These are phyloP conservation scores for Claviceps fusiformis DNA, from an alignment of 2,329 filamentous ascomycete species.

Conservation along the genomic window DNA sequence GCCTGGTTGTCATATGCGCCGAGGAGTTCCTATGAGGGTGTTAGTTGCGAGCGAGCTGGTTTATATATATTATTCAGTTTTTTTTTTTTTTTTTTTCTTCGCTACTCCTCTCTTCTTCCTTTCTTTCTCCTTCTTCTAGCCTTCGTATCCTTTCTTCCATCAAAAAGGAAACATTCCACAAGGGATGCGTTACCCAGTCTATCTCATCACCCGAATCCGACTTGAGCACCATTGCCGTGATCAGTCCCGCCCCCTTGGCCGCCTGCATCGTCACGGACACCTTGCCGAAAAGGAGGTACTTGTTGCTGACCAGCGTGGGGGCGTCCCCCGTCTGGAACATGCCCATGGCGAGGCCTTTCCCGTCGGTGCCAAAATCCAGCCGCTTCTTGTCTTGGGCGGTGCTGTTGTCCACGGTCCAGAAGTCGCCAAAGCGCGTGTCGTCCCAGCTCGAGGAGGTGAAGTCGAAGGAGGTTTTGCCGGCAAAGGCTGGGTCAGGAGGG, in stretches of 20 bases:
- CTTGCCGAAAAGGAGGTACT: constrained; percentile 77
- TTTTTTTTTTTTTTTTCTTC: too few relatives aligned
- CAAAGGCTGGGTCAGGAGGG: constrained; percentile 54
- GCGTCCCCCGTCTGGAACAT: constrained; percentile 45
- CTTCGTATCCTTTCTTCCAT: too few relatives aligned
- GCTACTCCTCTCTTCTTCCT: not conserved
- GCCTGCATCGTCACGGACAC: constrained; percentile 57
- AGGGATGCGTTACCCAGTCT: constrained; percentile 15
- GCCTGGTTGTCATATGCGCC: constrained; percentile 36
- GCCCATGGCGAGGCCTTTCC: constrained; percentile 25
- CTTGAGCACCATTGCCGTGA: constrained; percentile 64
- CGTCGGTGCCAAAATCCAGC: constrained; percentile 14
- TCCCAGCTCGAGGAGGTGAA: constrained; percentile 47
- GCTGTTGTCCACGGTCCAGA: constrained; percentile 21
- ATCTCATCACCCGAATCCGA: constrained; percentile 72
- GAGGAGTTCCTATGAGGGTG: constrained; percentile 13
- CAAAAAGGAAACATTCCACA: too few relatives aligned
- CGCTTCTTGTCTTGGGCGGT: constrained; percentile 14
- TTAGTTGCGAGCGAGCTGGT: not conserved
- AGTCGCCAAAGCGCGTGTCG: constrained; percentile 11
- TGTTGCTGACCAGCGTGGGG: constrained; percentile 52
- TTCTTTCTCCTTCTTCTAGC: too few relatives aligned
- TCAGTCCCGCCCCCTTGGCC: constrained; percentile 59
- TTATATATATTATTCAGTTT: too few relatives aligned
- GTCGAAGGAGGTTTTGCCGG: constrained; percentile 38